Evolutionary conservation across 805 yeast genomes (phyloP).

Genomic region (Metschnikowia bowlesiae): DNA sequence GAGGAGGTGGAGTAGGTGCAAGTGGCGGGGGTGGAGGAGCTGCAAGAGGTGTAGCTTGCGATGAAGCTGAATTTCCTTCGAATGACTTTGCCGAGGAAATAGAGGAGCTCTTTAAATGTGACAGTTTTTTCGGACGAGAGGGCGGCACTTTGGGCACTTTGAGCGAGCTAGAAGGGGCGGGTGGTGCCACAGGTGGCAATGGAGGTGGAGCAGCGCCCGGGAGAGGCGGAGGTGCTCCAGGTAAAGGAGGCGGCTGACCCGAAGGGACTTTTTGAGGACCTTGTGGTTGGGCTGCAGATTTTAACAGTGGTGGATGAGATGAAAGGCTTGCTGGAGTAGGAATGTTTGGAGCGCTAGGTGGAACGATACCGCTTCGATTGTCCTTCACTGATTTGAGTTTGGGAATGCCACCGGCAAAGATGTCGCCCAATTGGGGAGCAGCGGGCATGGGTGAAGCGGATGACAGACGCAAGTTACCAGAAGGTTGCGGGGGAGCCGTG

Average conservation of each 20-base stretch:
- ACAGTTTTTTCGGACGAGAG: constrained; percentile 36
- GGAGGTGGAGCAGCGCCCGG: constrained; percentile 23
- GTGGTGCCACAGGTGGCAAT: constrained; percentile 16
- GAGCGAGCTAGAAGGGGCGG: constrained; percentile 2
- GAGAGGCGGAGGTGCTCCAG: constrained; percentile 15
- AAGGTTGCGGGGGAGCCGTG: constrained; percentile 16
- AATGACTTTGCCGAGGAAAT: constrained; percentile 18
- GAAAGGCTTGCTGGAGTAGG: constrained; percentile 19
- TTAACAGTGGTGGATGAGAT: constrained; percentile 4
- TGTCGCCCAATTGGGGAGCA: constrained; percentile 56
- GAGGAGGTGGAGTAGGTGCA: not conserved
- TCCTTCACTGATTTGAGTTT: constrained; percentile 47
- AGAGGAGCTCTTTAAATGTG: constrained; percentile 27
- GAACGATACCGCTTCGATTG: constrained; percentile 34
- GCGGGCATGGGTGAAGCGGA: constrained; percentile 22
- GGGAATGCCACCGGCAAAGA: constrained; percentile 79
- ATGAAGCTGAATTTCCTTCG: constrained; percentile 4
- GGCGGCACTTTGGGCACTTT: constrained; percentile 36
- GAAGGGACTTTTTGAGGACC: constrained; percentile 9
- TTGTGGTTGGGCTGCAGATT: constrained; percentile 10
- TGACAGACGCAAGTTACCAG: constrained; percentile 1
- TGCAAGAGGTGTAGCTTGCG: not conserved
- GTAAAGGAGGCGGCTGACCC: constrained; percentile 10
- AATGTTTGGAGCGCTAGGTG: constrained; percentile 35
- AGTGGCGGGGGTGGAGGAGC: not conserved